Base-by-base conservation (phyloP, 73 alveolate species). In the Uronychia setigera region DNA sequence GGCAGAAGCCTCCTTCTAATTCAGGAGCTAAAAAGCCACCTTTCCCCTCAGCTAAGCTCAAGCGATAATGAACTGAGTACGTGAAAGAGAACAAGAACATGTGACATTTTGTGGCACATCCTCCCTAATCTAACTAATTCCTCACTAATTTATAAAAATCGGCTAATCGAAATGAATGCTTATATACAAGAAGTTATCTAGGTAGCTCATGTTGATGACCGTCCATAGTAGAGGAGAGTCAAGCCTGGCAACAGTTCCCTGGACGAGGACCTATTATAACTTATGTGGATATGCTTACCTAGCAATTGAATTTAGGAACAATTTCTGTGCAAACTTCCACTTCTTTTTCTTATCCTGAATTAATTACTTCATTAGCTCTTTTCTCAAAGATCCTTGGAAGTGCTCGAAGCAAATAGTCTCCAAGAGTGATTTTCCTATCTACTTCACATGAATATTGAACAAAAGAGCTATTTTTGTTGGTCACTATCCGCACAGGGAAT, bases 171-270 rank as follows among this genome's bases (percentile, higher is more conserved):
- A 82, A 82, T 82, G 82, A 26, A 86, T 57, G 83, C 82, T 28
- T 26, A 86, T n/a, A 59, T 86, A 86, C 60, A 86, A 31, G 87
- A 86, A 86, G 79, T 86, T 86, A 46, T 86, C 92, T 25, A 79
- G 78, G 59, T 79, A 32, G 58, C 77, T 30, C 79, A 86, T 32
- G 78, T 86, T 86, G 26, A 86, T 33, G 35, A 32, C 58, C 92
- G 79, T 29, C 92, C 92, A 86, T 28, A 76, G 79, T 59, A 86
- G 78, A 25, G 92, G 92, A 1, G 92, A 78, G 59, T 58, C 32
- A 27, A 79, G 35, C 26, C 79, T 86, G 1, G 76, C 87, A 27
- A 76, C 83, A 78, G 79, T 81, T 26, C 92, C 92, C 29, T 86
- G 59, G 13, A 33, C 79, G 0, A 86, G 33, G 33, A 86, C 81